Evolutionary conservation across 2,329 filamentous ascomycete species (phyloP).

Genomic region (Uncinocarpus reesii): DNA sequence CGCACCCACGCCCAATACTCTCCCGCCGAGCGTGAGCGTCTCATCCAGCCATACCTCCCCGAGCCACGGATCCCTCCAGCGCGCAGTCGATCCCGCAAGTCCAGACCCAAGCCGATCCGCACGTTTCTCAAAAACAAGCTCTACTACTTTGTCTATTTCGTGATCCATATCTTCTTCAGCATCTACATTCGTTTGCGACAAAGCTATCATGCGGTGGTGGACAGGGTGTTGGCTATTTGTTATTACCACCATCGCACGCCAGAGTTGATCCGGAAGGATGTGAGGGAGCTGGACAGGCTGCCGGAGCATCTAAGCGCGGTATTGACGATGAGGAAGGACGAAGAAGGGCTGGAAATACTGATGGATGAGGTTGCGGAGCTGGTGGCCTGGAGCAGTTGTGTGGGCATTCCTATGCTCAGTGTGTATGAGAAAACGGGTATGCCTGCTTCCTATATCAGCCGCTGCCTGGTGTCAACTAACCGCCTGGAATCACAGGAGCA

Average conservation of each 20-base stretch:
- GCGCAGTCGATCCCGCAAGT: constrained; percentile 20
- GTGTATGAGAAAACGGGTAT: constrained; percentile 86
- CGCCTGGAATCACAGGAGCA: constrained; percentile 50
- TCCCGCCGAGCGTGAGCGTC: constrained; percentile 40
- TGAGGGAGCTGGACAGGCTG: constrained; percentile 60
- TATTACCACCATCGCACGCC: constrained; percentile 95
- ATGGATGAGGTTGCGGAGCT: constrained; percentile 88
- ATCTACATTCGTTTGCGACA: constrained; percentile 75
- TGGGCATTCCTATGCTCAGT: constrained; percentile 76
- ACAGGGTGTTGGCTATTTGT: constrained; percentile 68
- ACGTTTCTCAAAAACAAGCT: constrained; percentile 37
- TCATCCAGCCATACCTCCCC: constrained; percentile 46
- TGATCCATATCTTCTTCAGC: constrained; percentile 67
- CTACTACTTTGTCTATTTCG: constrained; percentile 36
- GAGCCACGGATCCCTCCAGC: constrained; percentile 27
- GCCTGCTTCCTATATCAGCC: constrained; percentile 23
- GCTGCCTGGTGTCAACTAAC: no score
- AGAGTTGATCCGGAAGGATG: constrained; percentile 80
- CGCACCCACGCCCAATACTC: constrained; percentile 27
- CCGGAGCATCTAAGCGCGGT: constrained; percentile 84
- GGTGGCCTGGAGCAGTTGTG: constrained; percentile 83
- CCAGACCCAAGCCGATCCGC: constrained; percentile 31
- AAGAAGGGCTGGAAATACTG: constrained; percentile 67
- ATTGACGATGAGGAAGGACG: constrained; percentile 58
- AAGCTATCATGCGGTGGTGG: constrained; percentile 65